Conservation (phyloP, 2,329 filamentous ascomycete species). For the Plenodomus biglobosus region DNA sequence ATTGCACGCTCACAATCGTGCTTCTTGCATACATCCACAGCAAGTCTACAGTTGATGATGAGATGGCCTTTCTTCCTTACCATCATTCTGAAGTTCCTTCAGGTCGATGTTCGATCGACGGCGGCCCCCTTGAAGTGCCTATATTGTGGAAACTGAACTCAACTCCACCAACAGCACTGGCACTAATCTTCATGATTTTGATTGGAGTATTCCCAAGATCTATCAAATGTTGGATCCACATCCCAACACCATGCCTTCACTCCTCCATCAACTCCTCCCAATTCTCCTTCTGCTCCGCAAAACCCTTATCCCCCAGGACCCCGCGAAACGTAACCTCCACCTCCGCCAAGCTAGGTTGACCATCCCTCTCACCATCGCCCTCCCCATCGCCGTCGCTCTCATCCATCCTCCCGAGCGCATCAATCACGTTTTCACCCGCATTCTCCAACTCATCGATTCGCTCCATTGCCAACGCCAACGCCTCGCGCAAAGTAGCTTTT, state of each 20-base stretch:
- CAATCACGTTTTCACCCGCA: slow-evolving; percentile 11
- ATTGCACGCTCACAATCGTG: too few relatives aligned
- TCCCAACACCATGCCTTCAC: background rate
- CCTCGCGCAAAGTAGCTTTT: slow-evolving; percentile 12
- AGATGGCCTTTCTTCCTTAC: too few relatives aligned
- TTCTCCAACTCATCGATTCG: slow-evolving; percentile 20
- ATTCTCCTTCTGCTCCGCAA: slow-evolving; percentile 12
- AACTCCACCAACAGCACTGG: too few relatives aligned
- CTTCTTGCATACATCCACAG: too few relatives aligned
- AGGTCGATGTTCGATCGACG: too few relatives aligned
- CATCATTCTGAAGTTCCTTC: too few relatives aligned
- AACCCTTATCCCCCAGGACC: slow-evolving; percentile 16
- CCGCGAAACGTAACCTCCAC: slow-evolving; percentile 13
- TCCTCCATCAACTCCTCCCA: slow-evolving; percentile 12
- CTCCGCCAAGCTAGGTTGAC: slow-evolving; percentile 5
- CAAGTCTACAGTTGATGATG: too few relatives aligned
- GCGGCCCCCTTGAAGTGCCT: too few relatives aligned
- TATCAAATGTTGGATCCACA: too few relatives aligned
- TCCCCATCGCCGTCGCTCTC: slow-evolving; percentile 6
- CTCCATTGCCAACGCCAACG: slow-evolving; percentile 12
- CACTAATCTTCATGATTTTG: too few relatives aligned
- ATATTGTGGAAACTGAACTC: too few relatives aligned
- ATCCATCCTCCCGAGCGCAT: slow-evolving; percentile 8
- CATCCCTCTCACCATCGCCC: background rate
- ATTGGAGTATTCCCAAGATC: too few relatives aligned